Percentiles rank a stretch among this genome's conserved stretches.
These are phyloP conservation scores for Brachypodium distachyon DNA, from an alignment of 202 grass and related monocot genomes.

Conservation along the genomic window DNA sequence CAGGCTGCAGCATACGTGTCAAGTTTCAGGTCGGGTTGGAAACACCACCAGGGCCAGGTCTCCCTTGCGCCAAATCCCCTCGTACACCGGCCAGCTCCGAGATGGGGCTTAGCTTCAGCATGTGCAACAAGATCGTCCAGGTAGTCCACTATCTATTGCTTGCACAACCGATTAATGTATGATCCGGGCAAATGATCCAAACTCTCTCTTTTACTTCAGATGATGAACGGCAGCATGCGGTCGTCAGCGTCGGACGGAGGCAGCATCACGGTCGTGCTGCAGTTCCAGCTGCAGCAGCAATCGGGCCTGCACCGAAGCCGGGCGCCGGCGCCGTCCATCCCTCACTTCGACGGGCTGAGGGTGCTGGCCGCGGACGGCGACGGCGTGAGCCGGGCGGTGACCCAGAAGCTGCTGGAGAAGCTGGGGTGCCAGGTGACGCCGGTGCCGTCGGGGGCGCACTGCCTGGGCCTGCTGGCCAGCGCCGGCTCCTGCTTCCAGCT, in stretches of 20 bases:
- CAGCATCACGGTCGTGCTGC: conserved; percentile 30
- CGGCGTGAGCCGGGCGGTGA: conserved; percentile 29
- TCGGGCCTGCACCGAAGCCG: neutral
- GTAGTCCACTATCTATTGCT: neutral
- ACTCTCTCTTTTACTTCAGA: conserved; percentile 20
- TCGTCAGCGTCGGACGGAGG: conserved; percentile 25
- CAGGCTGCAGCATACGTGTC: conserved; percentile 15
- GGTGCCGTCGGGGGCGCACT: conserved; percentile 11
- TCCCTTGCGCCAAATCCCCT: neutral
- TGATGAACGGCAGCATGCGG: conserved; percentile 64
- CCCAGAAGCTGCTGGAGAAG: conserved; percentile 30
- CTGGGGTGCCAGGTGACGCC: conserved; percentile 42
- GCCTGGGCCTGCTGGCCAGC: conserved; percentile 20
- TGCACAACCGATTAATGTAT: no score
- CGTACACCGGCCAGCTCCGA: neutral
- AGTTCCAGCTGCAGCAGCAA: conserved; percentile 34
- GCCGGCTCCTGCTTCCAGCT: conserved; percentile 17
- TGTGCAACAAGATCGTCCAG: conserved; percentile 66
- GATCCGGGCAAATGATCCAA: no score
- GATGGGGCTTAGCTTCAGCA: neutral
- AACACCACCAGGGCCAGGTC: neutral
- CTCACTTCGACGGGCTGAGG: conserved; percentile 26
- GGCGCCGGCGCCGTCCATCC: neutral
- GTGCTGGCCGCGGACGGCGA: conserved; percentile 39
- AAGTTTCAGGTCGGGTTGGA: conserved; percentile 45